Conservation (phyloP, 1,139 yeast genomes). For the Yamadazyma jaroonii region DNA sequence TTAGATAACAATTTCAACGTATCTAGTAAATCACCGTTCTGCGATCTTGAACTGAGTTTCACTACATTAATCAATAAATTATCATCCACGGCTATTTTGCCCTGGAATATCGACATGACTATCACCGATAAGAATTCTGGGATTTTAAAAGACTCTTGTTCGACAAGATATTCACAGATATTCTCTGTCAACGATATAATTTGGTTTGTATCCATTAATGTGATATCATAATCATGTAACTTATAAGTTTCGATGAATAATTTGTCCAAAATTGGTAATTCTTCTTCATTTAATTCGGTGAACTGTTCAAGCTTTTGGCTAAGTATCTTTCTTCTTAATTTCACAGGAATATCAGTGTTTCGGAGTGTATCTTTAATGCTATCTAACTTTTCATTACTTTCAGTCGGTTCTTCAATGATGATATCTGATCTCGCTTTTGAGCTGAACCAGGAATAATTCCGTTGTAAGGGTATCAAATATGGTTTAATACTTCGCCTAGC, state of each 20-base stretch:
- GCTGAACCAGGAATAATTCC: too few relatives aligned
- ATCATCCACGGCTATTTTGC: constrained; percentile 7
- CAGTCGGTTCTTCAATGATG: constrained; percentile 7
- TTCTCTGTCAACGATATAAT: constrained; percentile 8
- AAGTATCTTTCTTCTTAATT: constrained; percentile 20
- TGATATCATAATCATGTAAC: constrained; percentile 4
- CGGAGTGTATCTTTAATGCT: constrained; percentile 25
- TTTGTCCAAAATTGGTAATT: constrained; percentile 8
- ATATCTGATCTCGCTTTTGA: not conserved
- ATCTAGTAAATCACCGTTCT: constrained; percentile 7
- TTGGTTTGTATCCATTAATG: not conserved
- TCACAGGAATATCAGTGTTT: constrained; percentile 25
- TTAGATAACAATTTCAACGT: constrained; percentile 13
- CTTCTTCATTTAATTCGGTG: not conserved
- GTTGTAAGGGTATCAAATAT: not conserved
- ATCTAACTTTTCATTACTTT: constrained; percentile 1
- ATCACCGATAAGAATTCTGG: constrained; percentile 30
- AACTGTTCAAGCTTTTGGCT: constrained; percentile 20
- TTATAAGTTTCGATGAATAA: constrained; percentile 15
- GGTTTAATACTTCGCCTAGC: too few relatives aligned
- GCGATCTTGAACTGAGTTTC: constrained; percentile 19
- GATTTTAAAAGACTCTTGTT: constrained; percentile 10
- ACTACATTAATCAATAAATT: constrained; percentile 9
- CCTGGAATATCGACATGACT: constrained; percentile 13
- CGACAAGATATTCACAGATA: constrained; percentile 7